These are phyloP conservation scores for Allomyces macrogynus DNA, from an alignment of 192 early-diverging fungal genomes.

Conservation along the genomic window DNA sequence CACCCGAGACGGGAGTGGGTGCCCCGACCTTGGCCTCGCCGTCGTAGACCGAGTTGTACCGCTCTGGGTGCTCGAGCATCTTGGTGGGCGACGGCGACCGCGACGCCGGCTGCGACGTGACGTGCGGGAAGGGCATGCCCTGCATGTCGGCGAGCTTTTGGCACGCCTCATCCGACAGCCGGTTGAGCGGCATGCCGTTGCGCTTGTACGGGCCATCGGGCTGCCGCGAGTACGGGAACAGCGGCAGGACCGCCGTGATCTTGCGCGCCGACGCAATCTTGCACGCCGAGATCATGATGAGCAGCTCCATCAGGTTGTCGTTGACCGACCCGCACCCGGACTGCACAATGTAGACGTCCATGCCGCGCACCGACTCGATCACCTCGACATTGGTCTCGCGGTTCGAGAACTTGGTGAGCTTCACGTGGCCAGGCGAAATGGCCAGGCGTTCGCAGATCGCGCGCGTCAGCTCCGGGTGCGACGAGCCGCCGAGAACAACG, in stretches of 20 bases:
- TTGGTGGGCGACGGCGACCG: too few species aligned
- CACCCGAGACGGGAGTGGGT: too few species aligned
- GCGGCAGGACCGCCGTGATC: constrained; percentile 87
- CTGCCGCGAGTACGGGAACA: constrained; percentile 88
- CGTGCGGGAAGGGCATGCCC: background rate
- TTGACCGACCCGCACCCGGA: constrained; percentile 84
- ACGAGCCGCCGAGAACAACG: constrained; percentile 59
- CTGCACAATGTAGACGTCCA: constrained; percentile 85
- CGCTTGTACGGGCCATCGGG: constrained; percentile 27
- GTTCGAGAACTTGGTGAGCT: constrained; percentile 77
- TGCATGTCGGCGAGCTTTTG: constrained; percentile 1
- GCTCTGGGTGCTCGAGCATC: too few species aligned
- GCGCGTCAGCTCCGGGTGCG: constrained; percentile 56
- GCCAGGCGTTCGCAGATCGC: constrained; percentile 68
- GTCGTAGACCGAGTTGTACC: constrained; percentile 60
- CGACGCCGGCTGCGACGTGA: too few species aligned
- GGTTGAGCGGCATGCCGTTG: constrained; percentile 3
- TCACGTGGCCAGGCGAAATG: constrained; percentile 41
- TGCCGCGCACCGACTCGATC: constrained; percentile 66
- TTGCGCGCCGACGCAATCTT: constrained; percentile 77
- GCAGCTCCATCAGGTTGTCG: constrained; percentile 92
- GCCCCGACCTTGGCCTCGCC: constrained; percentile 16
- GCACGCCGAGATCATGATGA: constrained; percentile 96
- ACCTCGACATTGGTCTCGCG: constrained; percentile 88
- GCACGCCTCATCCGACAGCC: constrained; percentile 2